Percentiles rank a stretch among this genome's conserved stretches.
These are phyloP conservation scores for Tuber aestivum DNA, from an alignment of 495 filamentous ascomycete genomes.

Conservation along the genomic window DNA sequence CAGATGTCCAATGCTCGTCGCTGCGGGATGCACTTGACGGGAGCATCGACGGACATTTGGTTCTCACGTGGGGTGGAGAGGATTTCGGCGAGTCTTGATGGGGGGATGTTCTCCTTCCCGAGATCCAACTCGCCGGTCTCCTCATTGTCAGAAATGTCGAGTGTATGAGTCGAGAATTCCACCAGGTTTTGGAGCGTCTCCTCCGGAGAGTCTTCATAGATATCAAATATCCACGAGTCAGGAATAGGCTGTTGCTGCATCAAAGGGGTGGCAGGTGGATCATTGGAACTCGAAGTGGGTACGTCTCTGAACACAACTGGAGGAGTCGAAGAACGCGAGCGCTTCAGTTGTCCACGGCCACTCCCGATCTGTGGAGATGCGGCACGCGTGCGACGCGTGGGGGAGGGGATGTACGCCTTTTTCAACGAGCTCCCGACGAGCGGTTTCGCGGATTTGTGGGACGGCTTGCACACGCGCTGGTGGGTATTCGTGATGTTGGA, in stretches of 20 bases:
- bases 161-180: conserved; percentile 75
- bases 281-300: conserved; percentile 23
- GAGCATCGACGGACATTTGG: conserved; percentile 33
- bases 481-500: conserved; percentile 35
- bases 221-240: conserved; percentile 82
- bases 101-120: conserved; percentile 91
- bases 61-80: conserved; percentile 25
- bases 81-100: conserved; percentile 46
- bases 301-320: conserved; percentile 20
- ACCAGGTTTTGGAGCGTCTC: conserved; percentile 86
- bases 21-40: conserved; percentile 23
- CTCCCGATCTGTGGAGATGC: conserved; percentile 26
- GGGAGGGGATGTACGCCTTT: conserved; percentile 25
- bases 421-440: conserved; percentile 31
- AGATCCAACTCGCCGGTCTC: conserved; percentile 54
- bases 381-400: conserved; percentile 27
- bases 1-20: neutral
- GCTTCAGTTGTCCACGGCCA: conserved; percentile 12
- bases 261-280: conserved; percentile 40
- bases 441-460: conserved; percentile 21
- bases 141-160: conserved; percentile 71
- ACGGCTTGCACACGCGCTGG: conserved; percentile 29
- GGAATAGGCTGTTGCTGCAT: conserved; percentile 40
- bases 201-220: conserved; percentile 85
- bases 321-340: conserved; percentile 27